Conservation (phyloP, 495 filamentous ascomycete species). For the Daldinia bambusicola region DNA sequence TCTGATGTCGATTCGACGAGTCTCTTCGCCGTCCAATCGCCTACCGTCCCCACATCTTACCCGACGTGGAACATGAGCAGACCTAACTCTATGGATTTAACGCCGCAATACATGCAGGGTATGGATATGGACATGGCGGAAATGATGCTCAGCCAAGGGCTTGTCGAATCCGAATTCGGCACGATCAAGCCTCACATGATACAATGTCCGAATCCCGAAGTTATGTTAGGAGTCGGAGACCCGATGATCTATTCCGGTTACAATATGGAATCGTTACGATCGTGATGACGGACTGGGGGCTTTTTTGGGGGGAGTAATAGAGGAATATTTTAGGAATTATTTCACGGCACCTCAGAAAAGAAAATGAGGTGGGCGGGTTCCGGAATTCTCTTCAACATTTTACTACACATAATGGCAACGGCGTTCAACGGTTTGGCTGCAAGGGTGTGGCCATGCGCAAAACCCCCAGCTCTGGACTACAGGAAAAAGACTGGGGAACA, state of each 20-base stretch:
- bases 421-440: conserved; percentile 39
- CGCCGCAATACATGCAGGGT: conserved; percentile 46
- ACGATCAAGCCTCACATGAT: conserved; percentile 61
- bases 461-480: conserved; percentile 22
- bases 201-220: conserved; percentile 56
- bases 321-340: neutral
- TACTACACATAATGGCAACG: conserved; percentile 35
- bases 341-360: neutral
- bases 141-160: conserved; percentile 55
- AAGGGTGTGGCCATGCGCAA: conserved; percentile 12
- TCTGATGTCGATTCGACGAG: conserved; percentile 43
- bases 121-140: conserved; percentile 55
- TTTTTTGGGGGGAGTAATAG: conserved; percentile 2
- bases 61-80: conserved; percentile 52
- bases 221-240: conserved; percentile 62
- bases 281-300: conserved; percentile 13
- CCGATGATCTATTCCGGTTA: conserved; percentile 60
- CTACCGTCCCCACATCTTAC: conserved; percentile 42
- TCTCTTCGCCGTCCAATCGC: conserved; percentile 49
- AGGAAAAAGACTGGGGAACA: conserved; percentile 13
- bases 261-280: conserved; percentile 48
- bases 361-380: conserved; percentile 6
- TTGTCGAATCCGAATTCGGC: conserved; percentile 58
- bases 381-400: conserved; percentile 26
- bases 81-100: conserved; percentile 47